Evolutionary conservation across 495 filamentous ascomycete species (phyloP), one percentile per base, ranked within the genome.

Genomic region (Lichina pygmaea): DNA sequence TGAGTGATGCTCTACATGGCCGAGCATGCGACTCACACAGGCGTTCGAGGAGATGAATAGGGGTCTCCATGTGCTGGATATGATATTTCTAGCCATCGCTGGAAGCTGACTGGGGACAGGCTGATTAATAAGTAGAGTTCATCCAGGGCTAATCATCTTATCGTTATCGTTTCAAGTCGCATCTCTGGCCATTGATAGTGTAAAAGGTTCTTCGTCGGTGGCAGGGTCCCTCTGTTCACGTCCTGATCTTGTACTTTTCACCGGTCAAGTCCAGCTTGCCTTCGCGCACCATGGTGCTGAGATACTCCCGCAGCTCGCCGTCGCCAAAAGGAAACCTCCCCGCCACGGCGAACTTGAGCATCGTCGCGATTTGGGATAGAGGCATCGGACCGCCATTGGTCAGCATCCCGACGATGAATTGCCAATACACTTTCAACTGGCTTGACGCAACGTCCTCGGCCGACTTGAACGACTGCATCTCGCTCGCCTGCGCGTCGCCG

Each of bases 381-480:
- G 78, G 72, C 78, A 92, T 91, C 32, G 75, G 61, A 6, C 78
- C 81, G 48, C 77, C 70, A 57, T 95, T 94, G 48, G 81, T 95
- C 60, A 99, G 62, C 86, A 99, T 94, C 41, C 80, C 82, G 44
- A 81, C 64, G 48, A 99, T 81, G 55, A 89, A 94, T 55, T 81
- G 75, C 75, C 76, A 80, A 61, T 93, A 91, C 36, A 93, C 66
- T 44, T 71, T 69, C 62, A 77, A 77, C 54, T 85, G 86, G 62
- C 91, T 81, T 56, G 67, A 68, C 11, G 73, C 70, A 37, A 66
- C 61, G 36, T 66, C 57, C 7, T 64, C 63, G 4, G 58, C 54
- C 54, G 61, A 55, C 48, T 65, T 63, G 15, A 63, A 60, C 16
- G 62, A 61, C 3, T 60, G 62, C 6, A 61, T 64, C 7, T 64